Evolutionary conservation across 148 eudicot genomes (phyloP), one percentile per base, ranked within the genome.

Genomic region (Amaranthus hypochondriacus): DNA sequence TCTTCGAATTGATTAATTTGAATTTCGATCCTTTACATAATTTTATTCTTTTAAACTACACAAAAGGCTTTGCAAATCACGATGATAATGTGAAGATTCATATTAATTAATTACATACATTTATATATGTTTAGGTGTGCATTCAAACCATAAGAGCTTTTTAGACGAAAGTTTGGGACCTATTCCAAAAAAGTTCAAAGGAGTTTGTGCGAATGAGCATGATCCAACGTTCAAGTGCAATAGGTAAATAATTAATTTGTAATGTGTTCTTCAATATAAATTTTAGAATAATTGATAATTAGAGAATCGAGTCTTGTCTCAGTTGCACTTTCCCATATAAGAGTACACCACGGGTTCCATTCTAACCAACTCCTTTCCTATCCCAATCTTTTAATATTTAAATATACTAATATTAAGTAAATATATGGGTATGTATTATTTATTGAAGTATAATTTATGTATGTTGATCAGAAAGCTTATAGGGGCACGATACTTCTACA

Each of bases 401-500:
- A 28, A 28, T 28, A 28, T 28, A 28, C 39, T 28, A 13, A 4
- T 13, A 6, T 56, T 12, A 13, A 3, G 4, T 56, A n/a, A 28
- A 2, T n/a, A 28, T 28, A 28, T 18, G 9, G 5, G 0, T 58
- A 7, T 58, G 3, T 58, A n/a, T 5, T 18, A 60, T 60, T 15
- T 13, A 11, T 0, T 58, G 39, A 28, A 28, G 39, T 28, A 28
- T 28, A 28, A 28, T 28, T 28, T 28, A 28, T 28, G 39, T 28
- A 28, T 28, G 39, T 28, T 28, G 39, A 28, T 28, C 76, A 47
- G 62, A 68, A 81, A 73, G 52, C 81, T 77, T 10, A 77, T 81
- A 13, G 83, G 83, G 9, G 80, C 81, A 1, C 48, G 64, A 18
- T 77, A 70, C 48, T 77, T 62, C 47, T n/a, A n/a, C 70, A 77